A percentile compares a stretch with the other conserved stretches of the same genome.
Conservation (phyloP, 768 basidiomycete species). For the Hemileccinum impolitum region DNA sequence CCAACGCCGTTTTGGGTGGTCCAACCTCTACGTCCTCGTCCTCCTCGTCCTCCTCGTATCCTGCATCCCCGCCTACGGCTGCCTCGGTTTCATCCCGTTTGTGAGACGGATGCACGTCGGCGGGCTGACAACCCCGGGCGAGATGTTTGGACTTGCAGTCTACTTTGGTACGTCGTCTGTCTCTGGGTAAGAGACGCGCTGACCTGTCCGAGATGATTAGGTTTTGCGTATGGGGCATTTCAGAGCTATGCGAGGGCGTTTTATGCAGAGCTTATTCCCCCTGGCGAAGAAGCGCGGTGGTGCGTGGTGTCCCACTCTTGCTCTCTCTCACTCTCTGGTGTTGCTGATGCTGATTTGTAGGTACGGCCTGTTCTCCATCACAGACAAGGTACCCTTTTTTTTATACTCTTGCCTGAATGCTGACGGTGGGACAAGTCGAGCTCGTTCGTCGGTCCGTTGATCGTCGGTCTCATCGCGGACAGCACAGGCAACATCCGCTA, state of each 20-base stretch:
- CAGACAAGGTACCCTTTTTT: slow-evolving; percentile 62
- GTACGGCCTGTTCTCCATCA: slow-evolving; percentile 85
- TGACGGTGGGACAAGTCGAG: slow-evolving; percentile 54
- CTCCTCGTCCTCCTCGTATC: slow-evolving; percentile 64
- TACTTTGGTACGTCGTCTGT: slow-evolving; percentile 60
- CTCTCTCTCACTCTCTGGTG: background rate
- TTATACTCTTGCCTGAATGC: background rate
- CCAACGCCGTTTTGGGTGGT: slow-evolving; percentile 61
- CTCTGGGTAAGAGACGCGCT: background rate
- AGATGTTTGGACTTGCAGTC: slow-evolving; percentile 83
- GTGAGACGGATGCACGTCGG: slow-evolving; percentile 54
- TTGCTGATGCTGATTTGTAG: slow-evolving; percentile 15
- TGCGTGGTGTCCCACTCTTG: slow-evolving; percentile 34
- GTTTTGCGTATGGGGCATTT: slow-evolving; percentile 82
- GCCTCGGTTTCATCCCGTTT: slow-evolving; percentile 67
- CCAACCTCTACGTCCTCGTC: slow-evolving; percentile 65
- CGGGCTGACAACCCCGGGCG: slow-evolving; percentile 71
- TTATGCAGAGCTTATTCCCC: slow-evolving; percentile 84
- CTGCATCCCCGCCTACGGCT: slow-evolving; percentile 75
- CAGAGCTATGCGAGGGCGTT: slow-evolving; percentile 86
- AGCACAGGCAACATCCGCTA: slow-evolving; percentile 88
- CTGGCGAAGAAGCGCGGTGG: slow-evolving; percentile 88
- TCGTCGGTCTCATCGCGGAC: slow-evolving; percentile 87
- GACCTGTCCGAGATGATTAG: slow-evolving; percentile 28
- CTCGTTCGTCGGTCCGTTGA: slow-evolving; percentile 86